Percentiles rank a stretch among this genome's conserved stretches.
These are phyloP conservation scores for Canavalia gladiata DNA, from an alignment of 306 rosid genomes.

Conservation along the genomic window DNA sequence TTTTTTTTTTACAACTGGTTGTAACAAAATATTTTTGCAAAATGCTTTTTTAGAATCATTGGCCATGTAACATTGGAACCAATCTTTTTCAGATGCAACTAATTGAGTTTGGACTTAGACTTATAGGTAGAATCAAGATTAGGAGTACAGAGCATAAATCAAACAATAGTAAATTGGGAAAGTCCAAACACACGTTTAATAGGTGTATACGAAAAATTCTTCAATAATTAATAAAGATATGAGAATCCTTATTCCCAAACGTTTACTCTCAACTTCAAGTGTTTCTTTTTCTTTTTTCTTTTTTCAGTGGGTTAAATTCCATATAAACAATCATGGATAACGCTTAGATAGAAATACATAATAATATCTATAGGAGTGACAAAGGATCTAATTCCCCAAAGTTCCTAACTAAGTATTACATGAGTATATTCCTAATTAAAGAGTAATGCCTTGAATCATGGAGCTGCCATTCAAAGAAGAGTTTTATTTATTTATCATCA, in stretches of 20 bases:
- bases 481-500: background rate
- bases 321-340: background rate
- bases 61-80: background rate
- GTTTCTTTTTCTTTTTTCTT: background rate
- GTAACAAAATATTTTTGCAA: slow-evolving; percentile 14
- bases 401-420: background rate
- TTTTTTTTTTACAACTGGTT: background rate
- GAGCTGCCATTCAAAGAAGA: background rate
- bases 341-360: background rate
- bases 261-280: background rate
- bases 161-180: background rate
- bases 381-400: background rate
- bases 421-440: background rate
- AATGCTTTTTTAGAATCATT: slow-evolving; percentile 27
- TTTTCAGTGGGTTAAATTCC: background rate
- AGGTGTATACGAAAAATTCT: background rate
- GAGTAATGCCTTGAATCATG: background rate
- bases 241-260: background rate
- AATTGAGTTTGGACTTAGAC: background rate
- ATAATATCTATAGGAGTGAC: background rate
- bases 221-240: slow-evolving; percentile 19
- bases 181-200: slow-evolving; percentile 6
- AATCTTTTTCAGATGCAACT: slow-evolving; percentile 24
- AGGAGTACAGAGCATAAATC: slow-evolving; percentile 9
- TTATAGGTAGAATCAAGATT: slow-evolving; percentile 6